Evolutionary conservation across 225 moss, liverwort and hornwort genomes (phyloP), one percentile per base, ranked within the genome.

Genomic region (Anthoceros angustus): DNA sequence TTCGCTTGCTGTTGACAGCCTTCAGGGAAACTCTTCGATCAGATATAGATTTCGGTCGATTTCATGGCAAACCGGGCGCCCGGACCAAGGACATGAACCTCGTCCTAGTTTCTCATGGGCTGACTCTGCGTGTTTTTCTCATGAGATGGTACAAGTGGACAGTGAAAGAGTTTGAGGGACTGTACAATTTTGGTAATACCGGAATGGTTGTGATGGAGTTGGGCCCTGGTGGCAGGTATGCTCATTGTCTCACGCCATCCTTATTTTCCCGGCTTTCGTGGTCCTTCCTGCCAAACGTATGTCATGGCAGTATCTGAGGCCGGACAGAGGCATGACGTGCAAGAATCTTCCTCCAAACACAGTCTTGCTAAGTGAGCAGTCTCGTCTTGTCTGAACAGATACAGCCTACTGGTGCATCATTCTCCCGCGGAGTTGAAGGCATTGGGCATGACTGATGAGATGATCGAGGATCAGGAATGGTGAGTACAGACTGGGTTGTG

Each of bases 131-230:
- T 63, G 93, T 93, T 40, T 93, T 93, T 79, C 77, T 93, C 26
- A 93, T 89, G 89, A 86, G 93, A 70, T 93, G 93, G 93, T 93
- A 90, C 79, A 93, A 90, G 75, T 93, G 93, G 93, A 93, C 93
- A 21, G 93, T 93, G 39, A 76, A 93, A 75, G 87, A 93, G 74
- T 93, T 93, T 66, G 93, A 93, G 76, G 76, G 81, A 70, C 78
- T 93, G 0, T 84, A 80, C 75, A 93, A 93, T 81, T 93, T 93
- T 73, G 87, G 90, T 70, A 93, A 93, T 66, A 84, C 90, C 25
- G 93, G 89, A 46, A 81, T 90, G 86, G 77, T 93, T 77, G 73
- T 93, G 42, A 93, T 93, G 93, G 90, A 93, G 76, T 90, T 93
- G 67, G 93, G 93, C 62, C 93, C 93, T 64, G 93, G 93, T 75